Percentiles rank a stretch among this genome's conserved stretches.
These are phyloP conservation scores for Rhynchospora pubera DNA, from an alignment of 176 grass and related monocot genomes.

Conservation along the genomic window DNA sequence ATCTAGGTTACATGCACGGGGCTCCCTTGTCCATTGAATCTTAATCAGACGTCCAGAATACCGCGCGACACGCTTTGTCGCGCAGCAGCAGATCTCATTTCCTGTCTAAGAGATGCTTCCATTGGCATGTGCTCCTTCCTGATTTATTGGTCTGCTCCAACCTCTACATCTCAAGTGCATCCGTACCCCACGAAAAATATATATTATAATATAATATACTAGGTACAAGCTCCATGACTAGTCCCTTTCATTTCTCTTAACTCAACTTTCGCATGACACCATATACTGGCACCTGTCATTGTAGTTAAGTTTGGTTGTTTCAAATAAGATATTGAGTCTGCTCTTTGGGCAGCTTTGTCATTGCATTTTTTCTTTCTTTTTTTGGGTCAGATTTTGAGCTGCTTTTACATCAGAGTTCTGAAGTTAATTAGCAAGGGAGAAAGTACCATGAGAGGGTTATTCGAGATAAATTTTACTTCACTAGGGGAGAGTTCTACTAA, in stretches of 20 bases:
- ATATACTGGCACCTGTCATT: too few species aligned
- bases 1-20: too few species aligned
- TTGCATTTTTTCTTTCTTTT: neutral
- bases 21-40: too few species aligned
- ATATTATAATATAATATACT: neutral
- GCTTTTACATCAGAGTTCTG: neutral
- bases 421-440: neutral
- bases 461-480: too few species aligned
- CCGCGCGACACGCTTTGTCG: too few species aligned
- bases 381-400: neutral
- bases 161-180: conserved; percentile 17
- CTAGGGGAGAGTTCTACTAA: too few species aligned
- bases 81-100: too few species aligned
- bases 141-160: conserved; percentile 17
- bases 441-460: neutral
- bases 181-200: neutral
- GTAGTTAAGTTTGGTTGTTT: too few species aligned
- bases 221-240: neutral
- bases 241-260: neutral
- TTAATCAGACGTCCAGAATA: too few species aligned
- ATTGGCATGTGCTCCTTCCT: conserved; percentile 9
- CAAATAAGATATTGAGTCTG: too few species aligned
- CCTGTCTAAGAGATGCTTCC: conserved; percentile 6
- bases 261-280: too few species aligned
- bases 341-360: neutral